Evolutionary conservation across 108 stramenopile species (phyloP).

Genomic region (Cylindrotheca closterium): DNA sequence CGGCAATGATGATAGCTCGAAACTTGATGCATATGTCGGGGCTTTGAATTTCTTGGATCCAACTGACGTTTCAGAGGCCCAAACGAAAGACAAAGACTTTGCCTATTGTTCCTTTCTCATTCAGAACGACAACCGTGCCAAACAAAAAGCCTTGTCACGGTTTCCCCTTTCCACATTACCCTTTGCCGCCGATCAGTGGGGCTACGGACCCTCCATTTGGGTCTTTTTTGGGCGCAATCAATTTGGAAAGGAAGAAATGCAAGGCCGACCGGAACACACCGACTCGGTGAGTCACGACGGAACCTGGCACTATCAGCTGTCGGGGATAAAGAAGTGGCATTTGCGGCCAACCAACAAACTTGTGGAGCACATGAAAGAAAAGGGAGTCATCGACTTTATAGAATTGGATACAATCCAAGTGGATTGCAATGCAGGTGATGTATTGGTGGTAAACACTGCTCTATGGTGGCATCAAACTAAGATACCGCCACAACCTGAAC

Average conservation of each 20-base stretch:
- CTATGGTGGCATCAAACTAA: conserved; percentile 90
- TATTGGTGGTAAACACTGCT: conserved; percentile 77
- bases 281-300: conserved; percentile 88
- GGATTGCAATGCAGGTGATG: conserved; percentile 74
- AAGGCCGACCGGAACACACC: conserved; percentile 85
- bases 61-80: background rate
- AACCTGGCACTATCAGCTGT: conserved; percentile 88
- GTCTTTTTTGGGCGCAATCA: conserved; percentile 62
- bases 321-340: conserved; percentile 75
- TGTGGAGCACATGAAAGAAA: conserved; percentile 31
- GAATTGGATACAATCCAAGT: conserved; percentile 29
- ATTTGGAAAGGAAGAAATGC: conserved; percentile 16
- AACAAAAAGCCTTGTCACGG: conserved; percentile 28
- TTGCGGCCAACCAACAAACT: conserved; percentile 73
- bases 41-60: background rate
- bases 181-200: conserved; percentile 21
- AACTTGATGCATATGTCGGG: background rate
- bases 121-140: conserved; percentile 51
- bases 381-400: background rate
- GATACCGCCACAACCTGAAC: conserved; percentile 56
- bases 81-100: conserved; percentile 1
- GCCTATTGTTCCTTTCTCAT: conserved; percentile 86
- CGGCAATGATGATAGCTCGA: background rate
- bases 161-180: conserved; percentile 54
- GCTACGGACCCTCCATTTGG: conserved; percentile 54